These are phyloP conservation scores for Arabidopsis thaliana DNA, from an alignment of 345 rosid species.

Conservation along the genomic window TAIR10.1 NC_003070.9:19215501-19216000, in stretches of 20 bases:
- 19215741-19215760: neutral
- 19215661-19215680: slow-evolving; percentile 47
- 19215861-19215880: slow-evolving; percentile 46
- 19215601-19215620: slow-evolving; percentile 46
- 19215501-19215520: slow-evolving; percentile 53
- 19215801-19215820: neutral
- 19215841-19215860: slow-evolving; percentile 52
- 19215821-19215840: slow-evolving; percentile 39
- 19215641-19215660: slow-evolving; percentile 67
- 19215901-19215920: slow-evolving; percentile 53
- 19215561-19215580: neutral
- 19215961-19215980: slow-evolving; percentile 2
- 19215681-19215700: slow-evolving; percentile 53
- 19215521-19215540: slow-evolving; percentile 1
- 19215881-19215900: slow-evolving; percentile 52
- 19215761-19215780: neutral
- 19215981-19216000: slow-evolving; percentile 52
- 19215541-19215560: slow-evolving; percentile 14
- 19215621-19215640: slow-evolving; percentile 44
- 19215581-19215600: slow-evolving; percentile 54
- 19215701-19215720: slow-evolving; percentile 37
- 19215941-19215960: neutral
- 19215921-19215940: slow-evolving; percentile 1
- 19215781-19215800: neutral
- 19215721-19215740: slow-evolving; percentile 57